Evolutionary conservation across 306 rosid species (phyloP), one percentile per base, ranked within the genome.

Genomic region (Vigna unguiculata): DNA sequence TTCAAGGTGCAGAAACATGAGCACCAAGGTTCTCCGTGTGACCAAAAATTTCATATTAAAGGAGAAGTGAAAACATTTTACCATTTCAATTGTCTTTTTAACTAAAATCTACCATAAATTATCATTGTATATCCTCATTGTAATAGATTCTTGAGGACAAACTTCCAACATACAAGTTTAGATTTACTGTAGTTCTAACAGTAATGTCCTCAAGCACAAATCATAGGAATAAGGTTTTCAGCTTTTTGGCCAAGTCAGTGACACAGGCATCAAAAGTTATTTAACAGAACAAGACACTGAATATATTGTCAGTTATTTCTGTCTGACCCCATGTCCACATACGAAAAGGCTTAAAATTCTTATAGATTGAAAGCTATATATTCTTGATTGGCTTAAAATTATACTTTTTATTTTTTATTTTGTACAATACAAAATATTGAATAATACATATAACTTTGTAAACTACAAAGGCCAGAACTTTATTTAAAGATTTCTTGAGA

Each of bases 1-100:
- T 80, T 74, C 46, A 86, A 88, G 78, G 78, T 80, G 78, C 71
- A 76, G 38, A 59, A 59, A 72, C 20, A 53, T 45, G 64, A 75
- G 58, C 36, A 28, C 54, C 61, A 69, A 49, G 17, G 69, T 73
- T 80, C 72, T 46, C 46, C 51, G 32, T 47, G 53, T 0, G 55
- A 61, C 41, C 46, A 46, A 34, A 30, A 76, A 64, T 41, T 49
- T 9, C 67, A 71, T 24, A 46, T 22, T n/a, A 38, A 68, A 77
- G 11, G n/a, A 71, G 63, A 34, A 1, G 40, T 30, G 43, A 38
- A 38, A 38, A 38, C 28, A 38, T 9, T 21, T 48, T 17, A n/a
- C 4, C 20, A 68, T 81, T 58, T 57, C 72, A 59, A 48, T 63
- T 9, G 0, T 34, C n/a, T 4, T 9, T 19, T 28, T 38, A 13